phyloP scores from a whole-genome alignment of 768 basidiomycete species.

The Leucocoprinus leucothites region DNA sequence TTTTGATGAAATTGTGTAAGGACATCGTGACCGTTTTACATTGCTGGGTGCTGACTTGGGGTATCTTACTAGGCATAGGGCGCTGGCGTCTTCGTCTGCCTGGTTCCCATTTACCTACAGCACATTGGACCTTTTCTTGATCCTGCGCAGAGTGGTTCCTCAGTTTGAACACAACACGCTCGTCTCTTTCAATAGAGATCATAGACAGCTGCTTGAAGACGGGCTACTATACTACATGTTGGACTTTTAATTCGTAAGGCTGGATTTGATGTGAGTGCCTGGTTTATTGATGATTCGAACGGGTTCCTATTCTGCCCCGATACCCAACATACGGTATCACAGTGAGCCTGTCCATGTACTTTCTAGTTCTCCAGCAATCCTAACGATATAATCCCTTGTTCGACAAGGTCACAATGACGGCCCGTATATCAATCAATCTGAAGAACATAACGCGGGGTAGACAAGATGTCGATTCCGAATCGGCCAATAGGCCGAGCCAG shows the following conservation, averaged over 20 bases:
- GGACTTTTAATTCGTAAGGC: not conserved
- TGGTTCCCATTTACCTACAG: no score
- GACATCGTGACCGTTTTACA: no score
- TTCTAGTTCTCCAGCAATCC: not conserved
- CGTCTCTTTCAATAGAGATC: conserved; percentile 23
- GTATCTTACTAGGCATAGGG: no score
- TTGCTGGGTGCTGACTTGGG: no score
- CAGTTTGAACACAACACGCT: no score
- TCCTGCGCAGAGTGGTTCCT: no score
- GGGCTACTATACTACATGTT: conserved; percentile 48
- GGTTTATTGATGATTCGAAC: no score
- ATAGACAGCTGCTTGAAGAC: conserved; percentile 41
- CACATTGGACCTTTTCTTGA: no score
- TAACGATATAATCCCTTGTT: not conserved
- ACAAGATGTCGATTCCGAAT: conserved; percentile 1
- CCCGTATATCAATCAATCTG: conserved; percentile 61
- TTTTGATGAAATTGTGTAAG: conserved; percentile 22
- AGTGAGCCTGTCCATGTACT: not conserved
- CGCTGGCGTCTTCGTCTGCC: no score
- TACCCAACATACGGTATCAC: not conserved
- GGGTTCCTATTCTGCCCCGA: not conserved
- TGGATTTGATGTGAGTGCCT: conserved; percentile 4
- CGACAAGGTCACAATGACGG: conserved; percentile 59
- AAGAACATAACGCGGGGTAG: conserved; percentile 34
- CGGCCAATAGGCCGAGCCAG: not conserved